These are phyloP conservation scores for Phytophthora megakarya DNA, from an alignment of 352 stramenopile genomes.

Conservation along the genomic window DNA sequence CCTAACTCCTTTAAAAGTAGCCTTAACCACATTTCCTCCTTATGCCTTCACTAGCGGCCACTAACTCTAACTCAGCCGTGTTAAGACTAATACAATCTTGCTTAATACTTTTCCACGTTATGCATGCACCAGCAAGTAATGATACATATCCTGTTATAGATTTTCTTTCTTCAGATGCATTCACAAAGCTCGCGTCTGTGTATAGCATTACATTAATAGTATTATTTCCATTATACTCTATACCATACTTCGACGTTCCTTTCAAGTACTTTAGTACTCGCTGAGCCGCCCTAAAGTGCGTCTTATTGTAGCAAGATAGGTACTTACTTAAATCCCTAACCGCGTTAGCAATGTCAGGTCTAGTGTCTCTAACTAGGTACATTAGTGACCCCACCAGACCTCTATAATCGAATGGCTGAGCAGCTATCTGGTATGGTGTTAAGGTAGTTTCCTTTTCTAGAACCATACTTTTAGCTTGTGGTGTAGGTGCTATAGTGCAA, in stretches of 20 bases:
- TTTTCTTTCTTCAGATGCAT: constrained; percentile 15
- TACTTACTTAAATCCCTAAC: constrained; percentile 18
- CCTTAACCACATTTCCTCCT: constrained; percentile 6
- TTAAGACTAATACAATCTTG: constrained; percentile 15
- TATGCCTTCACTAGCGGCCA: constrained; percentile 4
- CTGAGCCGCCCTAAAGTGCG: no score
- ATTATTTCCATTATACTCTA: constrained; percentile 9
- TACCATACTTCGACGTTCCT: constrained; percentile 16
- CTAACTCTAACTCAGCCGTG: constrained; percentile 2
- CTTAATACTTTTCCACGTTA: constrained; percentile 12
- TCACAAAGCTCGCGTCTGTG: constrained; percentile 19
- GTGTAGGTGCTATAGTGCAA: neutral
- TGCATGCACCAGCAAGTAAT: constrained; percentile 17
- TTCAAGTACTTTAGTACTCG: constrained; percentile 16
- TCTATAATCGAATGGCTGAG: constrained; percentile 15
- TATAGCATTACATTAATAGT: constrained; percentile 2
- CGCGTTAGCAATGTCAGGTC: constrained; percentile 10
- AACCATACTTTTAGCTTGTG: constrained; percentile 14
- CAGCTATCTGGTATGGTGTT: constrained; percentile 1
- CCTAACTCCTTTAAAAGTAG: neutral
- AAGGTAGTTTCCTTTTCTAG: neutral
- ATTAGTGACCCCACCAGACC: constrained; percentile 6
- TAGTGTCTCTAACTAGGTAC: constrained; percentile 14
- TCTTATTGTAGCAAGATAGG: constrained; percentile 27
- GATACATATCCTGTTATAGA: constrained; percentile 9